Evolutionary conservation across 331 rosid genomes (phyloP).

Genomic region (Stylosanthes scabra): DNA sequence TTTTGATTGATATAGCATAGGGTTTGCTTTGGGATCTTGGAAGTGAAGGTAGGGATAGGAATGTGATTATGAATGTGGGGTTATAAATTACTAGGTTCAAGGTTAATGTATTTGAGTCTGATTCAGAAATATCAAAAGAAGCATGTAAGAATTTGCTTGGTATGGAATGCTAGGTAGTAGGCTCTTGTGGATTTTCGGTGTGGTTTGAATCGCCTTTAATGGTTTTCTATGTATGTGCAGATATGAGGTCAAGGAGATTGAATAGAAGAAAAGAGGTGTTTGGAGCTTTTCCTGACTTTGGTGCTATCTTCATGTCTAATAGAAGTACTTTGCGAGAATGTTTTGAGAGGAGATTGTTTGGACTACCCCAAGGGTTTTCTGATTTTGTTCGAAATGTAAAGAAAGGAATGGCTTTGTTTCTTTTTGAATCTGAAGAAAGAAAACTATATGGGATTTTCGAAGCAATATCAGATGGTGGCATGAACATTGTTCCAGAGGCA

Average conservation of each 20-base stretch:
- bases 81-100: background rate
- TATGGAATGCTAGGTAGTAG: background rate
- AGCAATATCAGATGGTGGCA: conserved; percentile 66
- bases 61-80: background rate
- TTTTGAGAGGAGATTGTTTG: conserved; percentile 49
- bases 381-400: conserved; percentile 54
- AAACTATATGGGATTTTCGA: conserved; percentile 66
- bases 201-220: conserved; percentile 1
- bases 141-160: conserved; percentile 2
- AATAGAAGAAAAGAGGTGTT: conserved; percentile 20
- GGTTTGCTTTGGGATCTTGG: too few species aligned
- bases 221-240: conserved; percentile 17
- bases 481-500: conserved; percentile 57
- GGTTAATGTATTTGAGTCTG: background rate
- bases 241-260: conserved; percentile 20
- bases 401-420: conserved; percentile 68
- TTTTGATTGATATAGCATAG: too few species aligned
- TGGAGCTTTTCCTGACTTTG: conserved; percentile 50
- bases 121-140: background rate
- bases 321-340: conserved; percentile 52
- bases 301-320: conserved; percentile 78
- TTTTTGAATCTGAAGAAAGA: conserved; percentile 62
- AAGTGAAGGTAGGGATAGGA: background rate
- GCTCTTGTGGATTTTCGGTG: background rate
- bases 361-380: conserved; percentile 48